phyloP scores from a whole-genome alignment of 2,329 filamentous ascomycete genomes.

The Verticillium dahliae region DNA sequence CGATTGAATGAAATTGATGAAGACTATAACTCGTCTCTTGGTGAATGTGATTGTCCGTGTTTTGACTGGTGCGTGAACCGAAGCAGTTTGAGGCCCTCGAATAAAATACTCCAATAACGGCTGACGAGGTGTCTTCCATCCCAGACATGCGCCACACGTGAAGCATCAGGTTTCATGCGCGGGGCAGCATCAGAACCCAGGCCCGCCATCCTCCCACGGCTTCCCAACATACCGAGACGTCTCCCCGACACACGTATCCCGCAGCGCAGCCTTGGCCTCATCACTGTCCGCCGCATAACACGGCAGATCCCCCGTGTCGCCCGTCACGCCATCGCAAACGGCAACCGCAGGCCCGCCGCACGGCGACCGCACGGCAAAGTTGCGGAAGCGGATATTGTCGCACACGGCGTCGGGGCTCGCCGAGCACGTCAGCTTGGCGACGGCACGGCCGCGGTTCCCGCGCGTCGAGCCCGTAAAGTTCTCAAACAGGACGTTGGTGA shows the following conservation, averaged over 20 bases:
- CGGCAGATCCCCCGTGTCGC: conserved; percentile 21
- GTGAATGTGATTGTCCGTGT: not conserved
- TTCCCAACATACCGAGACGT: not conserved
- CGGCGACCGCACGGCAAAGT: conserved; percentile 48
- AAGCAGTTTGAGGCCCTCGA: too few relatives aligned
- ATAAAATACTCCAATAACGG: too few relatives aligned
- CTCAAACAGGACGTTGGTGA: conserved; percentile 50
- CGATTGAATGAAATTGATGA: not conserved
- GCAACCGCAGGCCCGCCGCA: conserved; percentile 33
- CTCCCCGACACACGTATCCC: conserved; percentile 18
- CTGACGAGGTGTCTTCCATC: too few relatives aligned
- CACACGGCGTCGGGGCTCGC: conserved; percentile 46
- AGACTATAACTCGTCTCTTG: not conserved
- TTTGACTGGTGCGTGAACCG: too few relatives aligned
- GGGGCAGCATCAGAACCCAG: not conserved
- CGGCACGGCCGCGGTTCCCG: conserved; percentile 44
- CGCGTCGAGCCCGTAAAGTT: conserved; percentile 49
- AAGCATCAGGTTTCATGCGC: too few relatives aligned
- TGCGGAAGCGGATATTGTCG: conserved; percentile 44
- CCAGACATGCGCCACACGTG: too few relatives aligned
- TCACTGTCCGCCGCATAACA: conserved; percentile 27
- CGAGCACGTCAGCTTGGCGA: conserved; percentile 47
- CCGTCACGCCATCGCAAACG: conserved; percentile 41
- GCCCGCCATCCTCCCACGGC: not conserved
- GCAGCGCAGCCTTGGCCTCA: conserved; percentile 22